Evolutionary conservation across 116 monocot species (phyloP), one percentile per base, ranked within the genome.

Genomic region (Thalassia testudinum): DNA sequence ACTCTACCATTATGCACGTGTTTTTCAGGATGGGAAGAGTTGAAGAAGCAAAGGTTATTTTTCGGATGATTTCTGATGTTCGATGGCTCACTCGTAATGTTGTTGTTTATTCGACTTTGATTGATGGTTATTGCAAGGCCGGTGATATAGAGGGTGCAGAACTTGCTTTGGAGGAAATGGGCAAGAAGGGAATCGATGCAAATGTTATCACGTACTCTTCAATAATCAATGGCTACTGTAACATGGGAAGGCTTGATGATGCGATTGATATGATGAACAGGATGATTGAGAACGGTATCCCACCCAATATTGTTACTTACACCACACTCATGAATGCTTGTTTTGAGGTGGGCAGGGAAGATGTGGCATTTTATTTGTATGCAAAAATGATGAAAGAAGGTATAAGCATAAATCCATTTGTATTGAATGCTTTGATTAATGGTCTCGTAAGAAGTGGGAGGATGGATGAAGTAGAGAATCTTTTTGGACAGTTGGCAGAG

Each of bases 91-190:
- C 37, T 49, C 74, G 75, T 23, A 87, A 68, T 68, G 30, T 53
- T 48, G 42, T 82, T 49, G 28, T 66, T n/a, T 95, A 75, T 68
- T 67, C 95, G 25, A 72, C 55, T 48, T 70, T 95, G 43, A 79
- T 88, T 72, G 75, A 88, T 61, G 78, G 81, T n/a, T 67, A 58
- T 53, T 95, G 85, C 63, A 88, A 85, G 69, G 53, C 63, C n/a
- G 85, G 79, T 29, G 60, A 84, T 49, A 70, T 85, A 24, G 42
- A 55, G 24, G 55, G 62, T 42, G 88, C 89, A 12, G 78, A 76
- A 45, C 54, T 52, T 52, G 70, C 67, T 16, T 62, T 95, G 26
- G 1, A 42, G 26, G 74, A 85, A 63, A 82, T 88, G 79, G 49
- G 59, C 48, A 69, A 52, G 26, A 63, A 63, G 30, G 69, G 52